A percentile compares a stretch with the other conserved stretches of the same genome.
These are phyloP conservation scores for Xylariaceae sp. DNA, from an alignment of 2,329 filamentous ascomycete genomes.

Conservation along the genomic window DNA sequence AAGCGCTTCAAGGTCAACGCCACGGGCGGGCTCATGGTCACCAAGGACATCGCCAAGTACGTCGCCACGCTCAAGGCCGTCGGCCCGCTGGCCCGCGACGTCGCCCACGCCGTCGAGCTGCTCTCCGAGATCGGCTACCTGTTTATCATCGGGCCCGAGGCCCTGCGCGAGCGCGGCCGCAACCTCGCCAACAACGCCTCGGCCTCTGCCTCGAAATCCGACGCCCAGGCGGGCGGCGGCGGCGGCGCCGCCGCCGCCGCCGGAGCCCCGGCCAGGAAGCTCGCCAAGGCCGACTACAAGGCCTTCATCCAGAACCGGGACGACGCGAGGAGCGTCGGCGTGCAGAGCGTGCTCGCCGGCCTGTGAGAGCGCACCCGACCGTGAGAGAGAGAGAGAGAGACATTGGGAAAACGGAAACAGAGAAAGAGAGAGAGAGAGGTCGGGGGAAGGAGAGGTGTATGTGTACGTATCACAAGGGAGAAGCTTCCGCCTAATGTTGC, in stretches of 20 bases:
- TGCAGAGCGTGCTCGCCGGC: constrained; percentile 72
- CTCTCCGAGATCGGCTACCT: constrained; percentile 89
- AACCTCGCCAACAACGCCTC: too few relatives aligned
- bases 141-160: constrained; percentile 85
- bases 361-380: constrained; percentile 41
- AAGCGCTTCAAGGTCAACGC: constrained; percentile 91
- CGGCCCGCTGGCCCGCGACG: constrained; percentile 64
- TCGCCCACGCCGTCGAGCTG: constrained; percentile 67
- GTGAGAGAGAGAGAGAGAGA: too few relatives aligned
- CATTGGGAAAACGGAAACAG: too few relatives aligned
- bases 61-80: constrained; percentile 77
- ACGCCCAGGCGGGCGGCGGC: constrained; percentile 30
- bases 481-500: too few relatives aligned
- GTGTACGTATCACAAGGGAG: too few relatives aligned
- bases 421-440: too few relatives aligned
- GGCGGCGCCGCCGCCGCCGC: constrained; percentile 21
- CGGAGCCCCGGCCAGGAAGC: constrained; percentile 37
- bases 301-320: constrained; percentile 80
- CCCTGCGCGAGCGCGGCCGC: constrained; percentile 61
- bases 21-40: constrained; percentile 88
- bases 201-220: too few relatives aligned
- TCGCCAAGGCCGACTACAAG: constrained; percentile 65
- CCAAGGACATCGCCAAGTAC: constrained; percentile 93
- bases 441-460: too few relatives aligned
- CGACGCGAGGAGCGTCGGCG: constrained; percentile 70